Evolutionary conservation across 2,329 filamentous ascomycete genomes (phyloP), one percentile per base, ranked within the genome.

Genomic region (Paraphaeosphaeria minitans): DNA sequence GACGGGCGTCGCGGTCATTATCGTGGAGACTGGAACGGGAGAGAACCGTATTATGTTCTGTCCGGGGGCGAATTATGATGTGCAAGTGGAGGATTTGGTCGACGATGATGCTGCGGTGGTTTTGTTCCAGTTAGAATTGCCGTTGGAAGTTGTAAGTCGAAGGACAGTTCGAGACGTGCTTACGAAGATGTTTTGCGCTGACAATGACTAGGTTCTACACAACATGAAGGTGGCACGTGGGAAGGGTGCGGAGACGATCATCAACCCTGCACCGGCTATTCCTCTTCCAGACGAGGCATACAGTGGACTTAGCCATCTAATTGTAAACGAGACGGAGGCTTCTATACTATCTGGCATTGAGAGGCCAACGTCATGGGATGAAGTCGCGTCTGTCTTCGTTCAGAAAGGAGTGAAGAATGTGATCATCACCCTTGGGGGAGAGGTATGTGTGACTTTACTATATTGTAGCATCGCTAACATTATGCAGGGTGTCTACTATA

Each of bases 321-420:
- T 97, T 52, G 85, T 97, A 68, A 97, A 98, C 72, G 93, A 97
- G 80, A 95, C 89, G 1, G 93, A 97, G 79, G 91, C 93, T 2
- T 85, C 88, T 9, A 85, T 93, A 51, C 83, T 96, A 55, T 87
- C 86, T 0, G 86, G 85, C 1, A 80, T 76, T n/a, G 67, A 70
- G 29, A 73, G 66, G 51, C 69, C 63, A 12, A 72, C 59, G 43
- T 73, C 73, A 3, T 73, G 74, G 64, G 68, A 77, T 41, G 64
- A 71, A 24, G 70, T 78, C 14, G 73, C 75, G 14, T 66, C 71
- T 3, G 52, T 69, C 50, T 95, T 97, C 75, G 78, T 93, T 42
- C 72, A 75, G 8, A 81, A 84, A 52, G 93, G 93, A 8, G 92
- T 96, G 2, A 79, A 80, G 51, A 91, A 91, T 67, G 85, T 96